phyloP scores from a whole-genome alignment of 2,329 filamentous ascomycete genomes.

The Stagonosporopsis vannaccii region DNA sequence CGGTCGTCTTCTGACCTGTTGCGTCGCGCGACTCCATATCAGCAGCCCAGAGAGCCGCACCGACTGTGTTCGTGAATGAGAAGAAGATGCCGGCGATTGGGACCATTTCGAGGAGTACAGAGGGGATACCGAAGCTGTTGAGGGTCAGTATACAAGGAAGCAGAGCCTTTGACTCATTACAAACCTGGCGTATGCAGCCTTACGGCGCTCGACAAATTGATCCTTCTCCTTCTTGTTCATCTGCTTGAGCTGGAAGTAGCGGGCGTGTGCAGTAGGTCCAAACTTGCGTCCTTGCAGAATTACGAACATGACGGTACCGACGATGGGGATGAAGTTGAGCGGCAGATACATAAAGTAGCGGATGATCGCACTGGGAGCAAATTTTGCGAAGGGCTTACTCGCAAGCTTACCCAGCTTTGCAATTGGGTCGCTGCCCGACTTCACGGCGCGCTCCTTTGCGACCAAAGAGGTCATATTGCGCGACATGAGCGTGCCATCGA shows the following conservation, averaged over 20 bases:
- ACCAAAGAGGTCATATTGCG: constrained; percentile 69
- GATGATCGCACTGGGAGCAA: constrained; percentile 67
- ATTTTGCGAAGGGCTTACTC: constrained; percentile 62
- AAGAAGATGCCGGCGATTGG: constrained; percentile 85
- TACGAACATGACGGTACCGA: constrained; percentile 84
- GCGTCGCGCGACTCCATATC: constrained; percentile 68
- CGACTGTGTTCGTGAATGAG: constrained; percentile 89
- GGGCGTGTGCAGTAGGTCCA: constrained; percentile 62
- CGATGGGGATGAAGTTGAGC: constrained; percentile 89
- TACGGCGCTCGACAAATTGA: constrained; percentile 73
- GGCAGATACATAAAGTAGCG: constrained; percentile 86
- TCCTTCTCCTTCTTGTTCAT: constrained; percentile 73
- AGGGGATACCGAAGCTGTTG: constrained; percentile 71
- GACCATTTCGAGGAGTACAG: constrained; percentile 83
- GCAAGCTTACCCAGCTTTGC: constrained; percentile 64
- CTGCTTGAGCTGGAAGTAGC: constrained; percentile 92
- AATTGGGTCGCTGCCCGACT: constrained; percentile 61
- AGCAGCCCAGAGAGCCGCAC: constrained; percentile 92
- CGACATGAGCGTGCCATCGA: constrained; percentile 74
- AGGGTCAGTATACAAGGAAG: constrained; percentile 5
- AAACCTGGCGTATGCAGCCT: constrained; percentile 81
- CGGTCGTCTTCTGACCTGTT: constrained; percentile 37
- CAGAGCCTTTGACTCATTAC: neutral
- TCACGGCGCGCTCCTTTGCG: constrained; percentile 75
- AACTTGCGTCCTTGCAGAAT: constrained; percentile 68